These are phyloP conservation scores for Polytrichum formosum DNA, from an alignment of 225 moss, liverwort and hornwort species.

Conservation along the genomic window DNA sequence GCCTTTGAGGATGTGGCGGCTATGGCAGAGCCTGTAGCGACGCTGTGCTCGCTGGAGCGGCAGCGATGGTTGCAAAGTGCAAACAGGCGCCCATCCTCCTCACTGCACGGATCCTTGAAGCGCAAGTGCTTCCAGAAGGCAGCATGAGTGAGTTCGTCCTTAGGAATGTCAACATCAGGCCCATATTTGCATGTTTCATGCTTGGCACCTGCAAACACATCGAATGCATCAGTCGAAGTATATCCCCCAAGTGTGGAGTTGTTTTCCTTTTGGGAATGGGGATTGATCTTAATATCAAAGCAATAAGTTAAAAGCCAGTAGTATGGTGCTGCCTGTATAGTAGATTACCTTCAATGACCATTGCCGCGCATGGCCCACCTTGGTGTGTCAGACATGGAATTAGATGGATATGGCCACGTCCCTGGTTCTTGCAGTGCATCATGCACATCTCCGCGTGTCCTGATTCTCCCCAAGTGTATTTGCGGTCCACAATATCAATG, in stretches of 20 bases:
- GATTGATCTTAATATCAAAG: too few species aligned
- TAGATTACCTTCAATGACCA: conserved; percentile 10
- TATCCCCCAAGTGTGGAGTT: too few species aligned
- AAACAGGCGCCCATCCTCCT: conserved; percentile 17
- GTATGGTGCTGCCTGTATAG: not conserved
- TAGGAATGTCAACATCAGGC: conserved; percentile 29
- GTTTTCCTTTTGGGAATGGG: too few species aligned
- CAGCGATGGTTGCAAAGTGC: conserved; percentile 25
- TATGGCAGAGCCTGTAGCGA: not conserved
- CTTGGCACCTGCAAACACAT: conserved; percentile 18
- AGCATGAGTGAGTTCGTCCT: conserved; percentile 37
- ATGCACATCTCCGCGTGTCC: conserved; percentile 46
- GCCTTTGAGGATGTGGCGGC: not conserved
- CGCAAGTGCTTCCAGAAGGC: conserved; percentile 34
- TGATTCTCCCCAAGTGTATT: conserved; percentile 47
- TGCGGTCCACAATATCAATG: conserved; percentile 37
- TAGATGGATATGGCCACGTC: conserved; percentile 44
- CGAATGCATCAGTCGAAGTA: too few species aligned
- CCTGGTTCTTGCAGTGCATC: conserved; percentile 43
- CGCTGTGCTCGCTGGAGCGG: conserved; percentile 16
- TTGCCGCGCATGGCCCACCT: conserved; percentile 10
- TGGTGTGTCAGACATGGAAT: conserved; percentile 12
- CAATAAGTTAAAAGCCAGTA: not conserved
- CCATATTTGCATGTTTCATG: conserved; percentile 40
- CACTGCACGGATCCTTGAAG: conserved; percentile 29